phyloP scores from a whole-genome alignment of 371 early-diverging fungal genomes.

The Mortierella sp. region DNA sequence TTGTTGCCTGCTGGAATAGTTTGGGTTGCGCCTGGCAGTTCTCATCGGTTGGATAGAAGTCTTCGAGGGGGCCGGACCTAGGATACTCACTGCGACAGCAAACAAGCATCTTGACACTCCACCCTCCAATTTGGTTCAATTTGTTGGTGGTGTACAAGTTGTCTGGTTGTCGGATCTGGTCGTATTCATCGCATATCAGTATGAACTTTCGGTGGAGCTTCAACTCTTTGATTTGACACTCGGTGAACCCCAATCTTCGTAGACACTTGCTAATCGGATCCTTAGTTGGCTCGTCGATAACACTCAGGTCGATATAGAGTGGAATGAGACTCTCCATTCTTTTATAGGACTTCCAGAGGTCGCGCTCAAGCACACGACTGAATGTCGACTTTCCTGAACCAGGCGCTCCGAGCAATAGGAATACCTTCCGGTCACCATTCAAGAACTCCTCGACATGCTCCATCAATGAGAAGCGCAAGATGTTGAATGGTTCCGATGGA shows the following conservation, averaged over 20 bases:
- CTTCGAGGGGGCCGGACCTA: neutral
- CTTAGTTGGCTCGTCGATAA: neutral
- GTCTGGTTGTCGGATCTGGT: too few relatives aligned
- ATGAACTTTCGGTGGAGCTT: too few relatives aligned
- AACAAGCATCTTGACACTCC: conserved; percentile 4
- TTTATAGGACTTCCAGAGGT: neutral
- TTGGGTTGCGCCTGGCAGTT: too few relatives aligned
- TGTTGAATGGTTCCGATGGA: neutral
- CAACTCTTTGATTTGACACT: conserved; percentile 2
- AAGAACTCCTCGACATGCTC: too few relatives aligned
- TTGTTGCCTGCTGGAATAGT: neutral
- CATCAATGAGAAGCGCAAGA: too few relatives aligned
- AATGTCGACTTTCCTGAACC: too few relatives aligned
- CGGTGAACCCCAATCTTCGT: neutral
- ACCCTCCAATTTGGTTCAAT: neutral
- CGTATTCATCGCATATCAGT: too few relatives aligned
- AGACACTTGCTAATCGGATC: conserved; percentile 1
- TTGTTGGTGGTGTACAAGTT: too few relatives aligned
- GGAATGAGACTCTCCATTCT: neutral
- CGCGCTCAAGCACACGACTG: too few relatives aligned
- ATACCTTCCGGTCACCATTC: too few relatives aligned
- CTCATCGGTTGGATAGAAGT: neutral
- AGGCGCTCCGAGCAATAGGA: too few relatives aligned
- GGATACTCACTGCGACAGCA: conserved; percentile 3
- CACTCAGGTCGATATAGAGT: conserved; percentile 1